Evolutionary conservation across 768 basidiomycete genomes (phyloP).

Genomic region (Erythrobasidium yunnanense): DNA sequence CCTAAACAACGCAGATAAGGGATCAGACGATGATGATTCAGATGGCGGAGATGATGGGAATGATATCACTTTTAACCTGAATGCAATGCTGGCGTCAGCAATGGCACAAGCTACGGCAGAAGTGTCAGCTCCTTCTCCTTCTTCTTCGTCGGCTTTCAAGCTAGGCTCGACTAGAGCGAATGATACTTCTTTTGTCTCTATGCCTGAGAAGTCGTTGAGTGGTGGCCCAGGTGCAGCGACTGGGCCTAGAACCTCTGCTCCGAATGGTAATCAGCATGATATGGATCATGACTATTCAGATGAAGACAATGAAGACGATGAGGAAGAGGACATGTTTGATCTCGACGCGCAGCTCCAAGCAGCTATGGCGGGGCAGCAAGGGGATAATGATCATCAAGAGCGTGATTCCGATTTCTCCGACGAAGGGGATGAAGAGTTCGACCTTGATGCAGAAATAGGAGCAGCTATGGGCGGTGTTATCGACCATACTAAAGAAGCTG

Average conservation of each 20-base stretch:
- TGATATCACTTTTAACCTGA: background rate
- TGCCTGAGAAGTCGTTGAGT: background rate
- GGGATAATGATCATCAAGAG: background rate
- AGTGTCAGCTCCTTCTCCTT: background rate
- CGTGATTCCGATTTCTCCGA: background rate
- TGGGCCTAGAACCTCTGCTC: background rate
- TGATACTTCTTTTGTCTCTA: background rate
- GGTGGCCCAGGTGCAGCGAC: too few relatives aligned
- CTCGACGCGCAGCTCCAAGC: conserved; percentile 20
- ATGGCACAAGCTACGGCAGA: conserved; percentile 9
- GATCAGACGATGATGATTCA: background rate
- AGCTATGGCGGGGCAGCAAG: conserved; percentile 3
- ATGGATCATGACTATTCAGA: background rate
- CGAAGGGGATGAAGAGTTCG: conserved; percentile 23
- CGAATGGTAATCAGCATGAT: too few relatives aligned
- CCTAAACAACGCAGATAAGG: background rate
- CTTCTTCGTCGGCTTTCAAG: background rate
- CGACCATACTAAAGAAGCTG: background rate
- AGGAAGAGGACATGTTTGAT: conserved; percentile 3
- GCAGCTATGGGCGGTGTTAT: conserved; percentile 2
- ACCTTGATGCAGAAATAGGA: conserved; percentile 21
- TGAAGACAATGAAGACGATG: background rate
- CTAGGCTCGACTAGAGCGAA: background rate
- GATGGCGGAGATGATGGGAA: background rate
- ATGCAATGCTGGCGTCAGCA: conserved; percentile 15